A percentile compares a stretch with the other conserved stretches of the same genome.
Conservation (phyloP, 2,329 filamentous ascomycete genomes). For the Calonectria multiphialidica region DNA sequence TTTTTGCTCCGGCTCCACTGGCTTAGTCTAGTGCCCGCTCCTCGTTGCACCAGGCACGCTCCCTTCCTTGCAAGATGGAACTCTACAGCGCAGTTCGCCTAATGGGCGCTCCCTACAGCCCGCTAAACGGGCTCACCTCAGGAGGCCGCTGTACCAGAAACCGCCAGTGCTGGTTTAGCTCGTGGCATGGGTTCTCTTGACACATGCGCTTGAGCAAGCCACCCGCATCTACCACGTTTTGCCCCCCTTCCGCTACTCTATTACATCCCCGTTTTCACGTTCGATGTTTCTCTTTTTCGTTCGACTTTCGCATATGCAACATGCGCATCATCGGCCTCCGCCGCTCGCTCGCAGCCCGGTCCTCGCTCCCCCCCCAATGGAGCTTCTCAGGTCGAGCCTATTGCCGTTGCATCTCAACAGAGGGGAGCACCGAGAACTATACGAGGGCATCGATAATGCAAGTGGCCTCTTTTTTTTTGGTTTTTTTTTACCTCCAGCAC, state of each 20-base stretch:
- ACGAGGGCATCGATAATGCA: not conserved
- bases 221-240: conserved; percentile 7
- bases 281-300: conserved; percentile 20
- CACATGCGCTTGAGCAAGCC: conserved; percentile 19
- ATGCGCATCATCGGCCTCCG: conserved; percentile 22
- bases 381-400: not conserved
- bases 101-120: not conserved
- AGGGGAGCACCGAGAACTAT: not conserved
- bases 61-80: not conserved
- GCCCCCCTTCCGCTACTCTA: not conserved
- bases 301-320: conserved; percentile 21
- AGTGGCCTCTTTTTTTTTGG: too few species aligned
- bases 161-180: not conserved
- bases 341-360: conserved; percentile 8
- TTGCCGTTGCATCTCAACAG: not conserved
- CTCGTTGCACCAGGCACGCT: not conserved
- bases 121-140: not conserved
- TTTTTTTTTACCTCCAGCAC: not conserved
- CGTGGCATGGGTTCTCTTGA: not conserved
- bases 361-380: conserved; percentile 2
- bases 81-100: conserved; percentile 4
- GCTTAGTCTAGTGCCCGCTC: conserved; percentile 2
- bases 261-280: conserved; percentile 9
- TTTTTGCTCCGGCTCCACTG: not conserved
- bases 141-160: conserved; percentile 4